Evolutionary conservation across 2,329 filamentous ascomycete species (phyloP).

Genomic region (Neodidymelliopsis sp.): DNA sequence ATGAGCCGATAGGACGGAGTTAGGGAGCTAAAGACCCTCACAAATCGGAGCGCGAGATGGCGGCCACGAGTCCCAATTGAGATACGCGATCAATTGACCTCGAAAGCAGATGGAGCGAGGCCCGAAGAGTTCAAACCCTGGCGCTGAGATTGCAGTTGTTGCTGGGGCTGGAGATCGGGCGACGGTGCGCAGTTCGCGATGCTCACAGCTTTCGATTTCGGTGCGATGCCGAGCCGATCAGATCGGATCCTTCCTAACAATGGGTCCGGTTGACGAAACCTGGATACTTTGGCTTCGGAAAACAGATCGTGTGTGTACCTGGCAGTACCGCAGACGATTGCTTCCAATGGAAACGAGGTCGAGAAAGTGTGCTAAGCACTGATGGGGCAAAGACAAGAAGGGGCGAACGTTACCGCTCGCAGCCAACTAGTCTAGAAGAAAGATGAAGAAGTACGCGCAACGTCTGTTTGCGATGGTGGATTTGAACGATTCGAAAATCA

Average conservation of each 20-base stretch:
- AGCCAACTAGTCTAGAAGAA: background rate
- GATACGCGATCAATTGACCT: slow-evolving; percentile 29
- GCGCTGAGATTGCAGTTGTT: background rate
- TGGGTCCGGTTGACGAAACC: background rate
- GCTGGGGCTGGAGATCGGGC: slow-evolving; percentile 26
- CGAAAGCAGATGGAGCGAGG: slow-evolving; percentile 9
- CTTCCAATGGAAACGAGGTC: slow-evolving; percentile 8
- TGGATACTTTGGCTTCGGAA: slow-evolving; percentile 6
- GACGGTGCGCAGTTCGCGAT: slow-evolving; percentile 16
- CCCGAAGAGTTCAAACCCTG: background rate
- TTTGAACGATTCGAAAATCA: background rate
- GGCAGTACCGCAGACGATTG: slow-evolving; percentile 23
- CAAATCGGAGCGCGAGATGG: slow-evolving; percentile 28
- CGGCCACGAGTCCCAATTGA: slow-evolving; percentile 25
- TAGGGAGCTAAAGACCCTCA: slow-evolving; percentile 28
- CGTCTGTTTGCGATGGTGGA: slow-evolving; percentile 1
- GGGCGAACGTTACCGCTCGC: slow-evolving; percentile 14
- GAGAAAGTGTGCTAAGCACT: slow-evolving; percentile 8
- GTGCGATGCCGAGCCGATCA: slow-evolving; percentile 19
- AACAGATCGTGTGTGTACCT: slow-evolving; percentile 20
- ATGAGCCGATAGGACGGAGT: slow-evolving; percentile 35
- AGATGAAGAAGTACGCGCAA: background rate
- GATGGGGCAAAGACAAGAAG: background rate
- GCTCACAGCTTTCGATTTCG: slow-evolving; percentile 24
- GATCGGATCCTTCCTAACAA: slow-evolving; percentile 11